Conservation (phyloP, 2,329 filamentous ascomycete species). For the Colletotrichum horii region DNA sequence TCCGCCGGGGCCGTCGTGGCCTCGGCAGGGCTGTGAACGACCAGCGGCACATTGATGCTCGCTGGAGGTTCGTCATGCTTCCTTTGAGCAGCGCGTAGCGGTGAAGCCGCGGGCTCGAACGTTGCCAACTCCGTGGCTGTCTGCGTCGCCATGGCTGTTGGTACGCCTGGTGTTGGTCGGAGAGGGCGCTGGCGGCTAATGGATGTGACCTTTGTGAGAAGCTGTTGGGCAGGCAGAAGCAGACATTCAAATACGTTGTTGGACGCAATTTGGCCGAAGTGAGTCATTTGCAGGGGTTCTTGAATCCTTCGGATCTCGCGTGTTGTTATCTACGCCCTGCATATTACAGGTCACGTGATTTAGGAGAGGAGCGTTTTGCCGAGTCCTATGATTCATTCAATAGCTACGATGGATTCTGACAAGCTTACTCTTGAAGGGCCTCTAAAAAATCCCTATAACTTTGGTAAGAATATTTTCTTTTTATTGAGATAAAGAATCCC, state of each 20-base stretch:
- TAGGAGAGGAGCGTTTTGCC: not conserved
- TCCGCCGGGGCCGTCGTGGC: not conserved
- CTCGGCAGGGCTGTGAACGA: not conserved
- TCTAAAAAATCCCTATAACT: not conserved
- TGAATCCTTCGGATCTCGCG: not conserved
- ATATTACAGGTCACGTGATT: not conserved
- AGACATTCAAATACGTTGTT: not conserved
- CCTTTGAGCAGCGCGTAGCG: accelerated
- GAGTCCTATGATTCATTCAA: not conserved
- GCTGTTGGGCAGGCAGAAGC: not conserved
- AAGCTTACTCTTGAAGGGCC: not conserved
- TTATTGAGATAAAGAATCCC: not conserved
- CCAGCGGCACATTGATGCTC: not conserved
- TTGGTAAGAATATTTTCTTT: not conserved
- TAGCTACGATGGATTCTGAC: not conserved
- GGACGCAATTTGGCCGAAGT: not conserved
- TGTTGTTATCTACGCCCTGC: not conserved
- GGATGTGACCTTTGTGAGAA: not conserved
- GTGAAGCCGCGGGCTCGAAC: not conserved
- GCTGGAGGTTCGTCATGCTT: not conserved
- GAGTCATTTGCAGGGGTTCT: not conserved
- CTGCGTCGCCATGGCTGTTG: not conserved
- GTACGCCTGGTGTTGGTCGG: not conserved
- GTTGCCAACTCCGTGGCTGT: not conserved
- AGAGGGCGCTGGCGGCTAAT: not conserved